These are phyloP conservation scores for Lactifluus piperatus DNA, from an alignment of 768 basidiomycete species.

Conservation along the genomic window DNA sequence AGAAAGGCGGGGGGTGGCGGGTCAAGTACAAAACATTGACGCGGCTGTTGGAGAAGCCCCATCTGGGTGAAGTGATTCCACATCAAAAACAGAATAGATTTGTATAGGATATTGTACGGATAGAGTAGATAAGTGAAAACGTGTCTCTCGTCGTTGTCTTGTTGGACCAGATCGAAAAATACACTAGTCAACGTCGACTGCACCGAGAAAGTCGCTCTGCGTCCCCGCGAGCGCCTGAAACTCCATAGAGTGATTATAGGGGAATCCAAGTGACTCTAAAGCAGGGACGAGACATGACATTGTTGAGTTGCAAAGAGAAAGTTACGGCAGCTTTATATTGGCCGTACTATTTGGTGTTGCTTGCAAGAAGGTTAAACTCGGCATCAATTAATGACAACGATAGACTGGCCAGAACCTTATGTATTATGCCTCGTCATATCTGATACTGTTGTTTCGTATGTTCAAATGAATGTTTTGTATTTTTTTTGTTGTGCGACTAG, in stretches of 20 bases:
- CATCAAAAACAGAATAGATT: background rate
- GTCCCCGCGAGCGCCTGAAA: constrained; percentile 24
- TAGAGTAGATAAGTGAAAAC: background rate
- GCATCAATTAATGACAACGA: background rate
- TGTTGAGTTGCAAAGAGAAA: too few relatives aligned
- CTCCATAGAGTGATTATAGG: constrained; percentile 15
- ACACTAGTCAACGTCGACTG: constrained; percentile 18
- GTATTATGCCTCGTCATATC: too few relatives aligned
- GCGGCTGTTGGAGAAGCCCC: constrained; percentile 14
- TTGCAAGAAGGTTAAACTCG: background rate
- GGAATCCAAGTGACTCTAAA: constrained; percentile 26
- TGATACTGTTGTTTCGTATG: too few relatives aligned
- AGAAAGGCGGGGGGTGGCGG: constrained; percentile 33
- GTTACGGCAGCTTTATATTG: background rate
- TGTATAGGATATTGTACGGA: background rate
- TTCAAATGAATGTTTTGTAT: too few relatives aligned
- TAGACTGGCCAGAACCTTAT: too few relatives aligned
- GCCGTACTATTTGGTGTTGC: constrained; percentile 15
- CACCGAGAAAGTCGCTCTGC: constrained; percentile 19
- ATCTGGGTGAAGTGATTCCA: background rate
- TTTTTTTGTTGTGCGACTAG: too few relatives aligned
- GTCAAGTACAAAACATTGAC: constrained; percentile 25
- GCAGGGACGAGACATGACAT: constrained; percentile 20
- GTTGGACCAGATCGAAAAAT: constrained; percentile 14
- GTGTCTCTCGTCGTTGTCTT: constrained; percentile 19